Percentiles rank a stretch among this genome's conserved stretches.
These are phyloP conservation scores for Trichomonascaceae sp. DNA, from an alignment of 1,139 yeast species.

Conservation along the genomic window DNA sequence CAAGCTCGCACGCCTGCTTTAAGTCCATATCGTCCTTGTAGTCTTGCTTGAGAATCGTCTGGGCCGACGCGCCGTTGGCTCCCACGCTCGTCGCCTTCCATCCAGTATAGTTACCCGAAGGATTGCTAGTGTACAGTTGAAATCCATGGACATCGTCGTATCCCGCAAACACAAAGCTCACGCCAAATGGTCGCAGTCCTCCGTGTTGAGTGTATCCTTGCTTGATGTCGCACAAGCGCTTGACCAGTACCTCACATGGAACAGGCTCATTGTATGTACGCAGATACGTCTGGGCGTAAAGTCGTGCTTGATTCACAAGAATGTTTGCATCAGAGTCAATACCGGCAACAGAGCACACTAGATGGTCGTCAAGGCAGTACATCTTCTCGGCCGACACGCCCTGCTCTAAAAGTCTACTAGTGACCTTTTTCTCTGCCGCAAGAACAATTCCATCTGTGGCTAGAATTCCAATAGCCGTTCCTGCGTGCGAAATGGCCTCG, in stretches of 20 bases:
- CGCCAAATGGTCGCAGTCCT: constrained; percentile 97
- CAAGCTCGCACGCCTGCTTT: constrained; percentile 75
- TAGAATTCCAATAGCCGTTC: constrained; percentile 92
- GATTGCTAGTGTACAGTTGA: constrained; percentile 90
- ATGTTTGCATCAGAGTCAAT: constrained; percentile 96
- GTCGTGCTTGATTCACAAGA: constrained; percentile 77
- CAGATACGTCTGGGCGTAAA: constrained; percentile 70
- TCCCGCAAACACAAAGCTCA: constrained; percentile 91
- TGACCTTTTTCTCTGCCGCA: constrained; percentile 93
- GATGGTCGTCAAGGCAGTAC: constrained; percentile 68
- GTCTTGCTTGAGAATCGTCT: constrained; percentile 88
- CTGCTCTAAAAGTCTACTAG: constrained; percentile 83
- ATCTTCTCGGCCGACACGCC: constrained; percentile 90
- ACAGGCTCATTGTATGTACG: constrained; percentile 82
- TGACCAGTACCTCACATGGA: constrained; percentile 83
- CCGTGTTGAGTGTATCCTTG: constrained; percentile 99
- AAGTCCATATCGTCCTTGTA: constrained; percentile 71
- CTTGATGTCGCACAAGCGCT: constrained; percentile 80
- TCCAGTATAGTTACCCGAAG: constrained; percentile 94
- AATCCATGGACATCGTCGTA: constrained; percentile 81
- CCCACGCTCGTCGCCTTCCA: constrained; percentile 99
- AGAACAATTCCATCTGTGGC: constrained; percentile 88
- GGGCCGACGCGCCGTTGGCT: constrained; percentile 92
- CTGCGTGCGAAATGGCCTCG: constrained; percentile 96
- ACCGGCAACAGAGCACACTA: constrained; percentile 95